Evolutionary conservation across 495 filamentous ascomycete genomes (phyloP).

Genomic region (Achaetomiella virescens): DNA sequence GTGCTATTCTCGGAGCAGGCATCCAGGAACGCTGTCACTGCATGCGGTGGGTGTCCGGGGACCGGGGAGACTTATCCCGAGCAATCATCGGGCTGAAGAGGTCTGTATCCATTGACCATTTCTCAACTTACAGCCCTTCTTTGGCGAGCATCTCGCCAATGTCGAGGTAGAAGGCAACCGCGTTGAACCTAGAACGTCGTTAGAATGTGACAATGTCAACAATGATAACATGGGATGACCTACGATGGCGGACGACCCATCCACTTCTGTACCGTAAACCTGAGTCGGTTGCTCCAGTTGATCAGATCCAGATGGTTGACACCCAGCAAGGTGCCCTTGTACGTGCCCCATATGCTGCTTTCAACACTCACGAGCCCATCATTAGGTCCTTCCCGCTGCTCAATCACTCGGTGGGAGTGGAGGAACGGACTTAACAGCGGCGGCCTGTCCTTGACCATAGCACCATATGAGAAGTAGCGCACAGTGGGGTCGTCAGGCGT

Average conservation of each 20-base stretch:
- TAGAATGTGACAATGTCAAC: neutral
- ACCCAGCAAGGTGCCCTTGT: constrained; percentile 82
- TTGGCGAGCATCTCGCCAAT: constrained; percentile 82
- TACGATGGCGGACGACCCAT: constrained; percentile 66
- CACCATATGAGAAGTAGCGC: constrained; percentile 91
- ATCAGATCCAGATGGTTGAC: constrained; percentile 91
- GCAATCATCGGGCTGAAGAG: neutral
- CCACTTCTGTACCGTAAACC: constrained; percentile 61
- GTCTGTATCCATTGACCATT: neutral
- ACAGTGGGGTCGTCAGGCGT: constrained; percentile 69
- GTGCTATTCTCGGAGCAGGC: neutral
- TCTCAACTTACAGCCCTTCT: constrained; percentile 48
- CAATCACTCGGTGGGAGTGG: constrained; percentile 63
- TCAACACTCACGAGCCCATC: constrained; percentile 88
- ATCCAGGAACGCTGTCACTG: neutral
- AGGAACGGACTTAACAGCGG: constrained; percentile 67
- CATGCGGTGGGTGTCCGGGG: neutral
- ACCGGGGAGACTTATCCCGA: neutral
- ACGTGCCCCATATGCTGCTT: constrained; percentile 83
- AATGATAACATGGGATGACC: constrained; percentile 21
- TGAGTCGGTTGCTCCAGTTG: constrained; percentile 86
- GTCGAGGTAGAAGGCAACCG: constrained; percentile 88
- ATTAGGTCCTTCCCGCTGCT: constrained; percentile 70
- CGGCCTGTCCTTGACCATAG: constrained; percentile 53
- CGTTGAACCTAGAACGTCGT: constrained; percentile 67